Conservation (phyloP, 345 rosid species). For the Populus euphratica region DNA sequence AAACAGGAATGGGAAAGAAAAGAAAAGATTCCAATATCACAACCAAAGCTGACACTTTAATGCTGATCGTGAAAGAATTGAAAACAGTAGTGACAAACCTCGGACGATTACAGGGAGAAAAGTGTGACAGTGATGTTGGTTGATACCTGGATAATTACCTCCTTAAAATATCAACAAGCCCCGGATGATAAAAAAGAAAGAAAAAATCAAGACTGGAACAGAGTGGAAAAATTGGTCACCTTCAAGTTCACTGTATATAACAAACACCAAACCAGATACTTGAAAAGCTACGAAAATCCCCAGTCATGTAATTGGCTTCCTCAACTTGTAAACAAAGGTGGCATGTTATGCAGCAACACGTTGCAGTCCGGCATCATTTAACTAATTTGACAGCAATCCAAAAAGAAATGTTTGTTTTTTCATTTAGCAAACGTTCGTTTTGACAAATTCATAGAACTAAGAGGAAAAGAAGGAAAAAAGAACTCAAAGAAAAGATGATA, state of each 20-base stretch:
- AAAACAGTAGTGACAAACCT: neutral
- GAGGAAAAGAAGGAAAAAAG: neutral
- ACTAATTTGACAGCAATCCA: slow-evolving; percentile 23
- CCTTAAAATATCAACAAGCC: neutral
- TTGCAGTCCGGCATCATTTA: slow-evolving; percentile 13
- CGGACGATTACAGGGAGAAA: neutral
- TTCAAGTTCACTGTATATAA: neutral
- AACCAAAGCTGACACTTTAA: neutral
- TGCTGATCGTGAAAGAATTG: neutral
- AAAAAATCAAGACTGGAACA: neutral
- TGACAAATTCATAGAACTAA: slow-evolving; percentile 32
- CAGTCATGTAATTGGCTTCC: neutral
- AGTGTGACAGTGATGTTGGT: neutral
- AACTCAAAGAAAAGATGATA: neutral
- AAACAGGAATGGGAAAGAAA: neutral
- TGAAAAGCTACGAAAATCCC: neutral
- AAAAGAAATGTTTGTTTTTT: neutral
- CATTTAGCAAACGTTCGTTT: slow-evolving; percentile 6
- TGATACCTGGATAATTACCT: neutral
- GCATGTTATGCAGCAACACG: neutral
- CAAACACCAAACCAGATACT: neutral
- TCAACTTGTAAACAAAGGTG: neutral
- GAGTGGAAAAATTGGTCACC: neutral
- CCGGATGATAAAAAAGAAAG: neutral
- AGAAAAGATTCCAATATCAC: neutral